A percentile compares a stretch with the other conserved stretches of the same genome.
Conservation (phyloP, 495 filamentous ascomycete genomes). For the Talaromyces adpressus region DNA sequence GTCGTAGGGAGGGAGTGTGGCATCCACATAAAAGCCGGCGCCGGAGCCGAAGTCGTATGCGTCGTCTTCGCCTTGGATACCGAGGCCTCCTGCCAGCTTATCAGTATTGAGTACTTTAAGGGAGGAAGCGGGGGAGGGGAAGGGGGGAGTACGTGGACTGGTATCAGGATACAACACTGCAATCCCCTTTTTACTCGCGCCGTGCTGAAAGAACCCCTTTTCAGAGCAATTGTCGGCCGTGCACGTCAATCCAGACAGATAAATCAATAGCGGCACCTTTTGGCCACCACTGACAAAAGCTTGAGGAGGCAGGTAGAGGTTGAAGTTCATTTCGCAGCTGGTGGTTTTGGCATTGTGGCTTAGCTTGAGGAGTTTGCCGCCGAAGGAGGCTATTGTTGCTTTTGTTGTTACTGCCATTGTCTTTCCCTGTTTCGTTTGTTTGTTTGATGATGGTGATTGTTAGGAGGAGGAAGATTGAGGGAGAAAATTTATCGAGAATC, state of each 20-base stretch:
- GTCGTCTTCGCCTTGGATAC: slow-evolving; percentile 75
- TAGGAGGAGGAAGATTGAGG: background rate
- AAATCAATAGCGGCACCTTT: slow-evolving; percentile 84
- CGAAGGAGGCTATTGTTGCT: slow-evolving; percentile 85
- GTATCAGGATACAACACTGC: slow-evolving; percentile 93
- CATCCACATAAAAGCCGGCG: slow-evolving; percentile 93
- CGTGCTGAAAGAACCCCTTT: slow-evolving; percentile 90
- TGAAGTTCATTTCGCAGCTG: slow-evolving; percentile 60
- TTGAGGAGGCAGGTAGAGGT: slow-evolving; percentile 60
- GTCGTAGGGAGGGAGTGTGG: slow-evolving; percentile 65
- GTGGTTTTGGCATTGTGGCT: slow-evolving; percentile 67
- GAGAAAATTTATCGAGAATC: background rate
- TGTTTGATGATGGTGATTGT: background rate
- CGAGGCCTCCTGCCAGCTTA: slow-evolving; percentile 48
- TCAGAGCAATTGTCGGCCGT: slow-evolving; percentile 93
- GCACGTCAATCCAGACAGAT: slow-evolving; percentile 91
- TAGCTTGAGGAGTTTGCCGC: slow-evolving; percentile 91
- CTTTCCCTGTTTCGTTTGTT: background rate
- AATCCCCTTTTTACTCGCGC: slow-evolving; percentile 68
- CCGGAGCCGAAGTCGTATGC: slow-evolving; percentile 84
- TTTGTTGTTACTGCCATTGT: slow-evolving; percentile 76
- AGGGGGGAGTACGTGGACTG: slow-evolving; percentile 65
- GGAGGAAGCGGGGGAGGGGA: background rate
- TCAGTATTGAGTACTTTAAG: background rate
- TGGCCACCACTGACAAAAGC: slow-evolving; percentile 26